Conservation (phyloP, 176 grass and related monocot species). For the Musa schizocarpa region DNA sequence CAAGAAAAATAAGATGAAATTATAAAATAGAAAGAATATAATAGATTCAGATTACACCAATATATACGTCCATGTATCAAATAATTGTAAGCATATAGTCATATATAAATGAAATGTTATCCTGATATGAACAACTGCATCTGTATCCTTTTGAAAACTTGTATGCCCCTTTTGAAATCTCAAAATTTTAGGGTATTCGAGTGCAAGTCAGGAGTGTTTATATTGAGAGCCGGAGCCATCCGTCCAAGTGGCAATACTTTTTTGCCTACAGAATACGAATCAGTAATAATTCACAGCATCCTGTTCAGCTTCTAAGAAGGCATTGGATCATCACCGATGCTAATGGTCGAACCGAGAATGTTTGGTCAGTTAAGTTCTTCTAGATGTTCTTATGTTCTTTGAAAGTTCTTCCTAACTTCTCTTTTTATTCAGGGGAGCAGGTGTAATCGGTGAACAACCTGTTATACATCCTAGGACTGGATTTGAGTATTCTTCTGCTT, state of each 20-base stretch:
- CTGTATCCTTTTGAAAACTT: background rate
- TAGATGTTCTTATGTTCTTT: background rate
- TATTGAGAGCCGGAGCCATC: constrained; percentile 67
- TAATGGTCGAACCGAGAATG: constrained; percentile 65
- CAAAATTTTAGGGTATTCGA: constrained; percentile 50
- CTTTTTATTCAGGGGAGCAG: constrained; percentile 46
- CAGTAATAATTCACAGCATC: constrained; percentile 56
- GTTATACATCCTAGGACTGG: constrained; percentile 59
- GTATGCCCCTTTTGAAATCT: background rate
- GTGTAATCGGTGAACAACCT: constrained; percentile 71
- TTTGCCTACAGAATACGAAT: constrained; percentile 86
- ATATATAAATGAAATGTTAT: too few species aligned
- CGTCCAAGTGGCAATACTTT: constrained; percentile 70
- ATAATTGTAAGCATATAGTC: too few species aligned
- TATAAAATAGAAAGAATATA: too few species aligned
- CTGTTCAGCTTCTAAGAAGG: constrained; percentile 69
- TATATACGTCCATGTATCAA: too few species aligned
- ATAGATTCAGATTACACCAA: too few species aligned
- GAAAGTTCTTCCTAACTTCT: background rate
- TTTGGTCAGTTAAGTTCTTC: constrained; percentile 44
- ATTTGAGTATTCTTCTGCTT: constrained; percentile 73
- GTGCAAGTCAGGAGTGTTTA: constrained; percentile 91
- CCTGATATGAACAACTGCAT: too few species aligned
- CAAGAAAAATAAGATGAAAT: too few species aligned
- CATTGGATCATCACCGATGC: constrained; percentile 78